Percentiles rank a stretch among this genome's conserved stretches.
phyloP scores from a whole-genome alignment of 768 basidiomycete species.

The Auriscalpium vulgare region DNA sequence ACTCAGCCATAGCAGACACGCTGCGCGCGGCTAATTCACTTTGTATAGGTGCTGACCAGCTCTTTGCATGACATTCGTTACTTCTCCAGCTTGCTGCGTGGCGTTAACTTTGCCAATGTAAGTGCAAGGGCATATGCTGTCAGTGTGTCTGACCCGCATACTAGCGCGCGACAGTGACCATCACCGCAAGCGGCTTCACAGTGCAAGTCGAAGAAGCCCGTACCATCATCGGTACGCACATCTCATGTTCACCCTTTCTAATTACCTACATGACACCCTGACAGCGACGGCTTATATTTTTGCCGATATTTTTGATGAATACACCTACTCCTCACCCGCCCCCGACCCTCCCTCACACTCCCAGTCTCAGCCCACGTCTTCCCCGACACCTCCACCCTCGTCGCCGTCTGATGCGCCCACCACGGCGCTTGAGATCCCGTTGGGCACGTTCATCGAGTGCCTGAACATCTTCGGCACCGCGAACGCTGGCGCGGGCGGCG shows the following conservation, averaged over 20 bases:
- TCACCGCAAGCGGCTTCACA: slow-evolving; percentile 62
- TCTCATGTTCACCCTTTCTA: background rate
- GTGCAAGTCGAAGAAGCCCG: slow-evolving; percentile 83
- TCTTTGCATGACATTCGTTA: slow-evolving; percentile 79
- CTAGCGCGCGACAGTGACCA: slow-evolving; percentile 67
- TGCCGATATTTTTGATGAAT: slow-evolving; percentile 72
- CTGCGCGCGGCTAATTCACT: background rate
- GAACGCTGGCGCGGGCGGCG: slow-evolving; percentile 21
- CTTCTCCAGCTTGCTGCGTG: slow-evolving; percentile 69
- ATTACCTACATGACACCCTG: background rate
- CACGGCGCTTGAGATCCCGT: slow-evolving; percentile 71
- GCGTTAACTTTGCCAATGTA: slow-evolving; percentile 77
- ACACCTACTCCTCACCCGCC: slow-evolving; percentile 46
- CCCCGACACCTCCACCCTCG: slow-evolving; percentile 13
- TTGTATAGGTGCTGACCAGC: slow-evolving; percentile 48
- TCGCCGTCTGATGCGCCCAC: slow-evolving; percentile 20
- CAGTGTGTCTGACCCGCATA: background rate
- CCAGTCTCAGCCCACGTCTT: slow-evolving; percentile 9
- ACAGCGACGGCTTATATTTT: slow-evolving; percentile 85
- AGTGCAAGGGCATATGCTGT: slow-evolving; percentile 20
- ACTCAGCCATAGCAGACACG: background rate
- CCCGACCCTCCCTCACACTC: slow-evolving; percentile 16
- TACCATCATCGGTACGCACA: slow-evolving; percentile 60
- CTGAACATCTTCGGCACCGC: slow-evolving; percentile 92
- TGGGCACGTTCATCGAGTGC: slow-evolving; percentile 81